phyloP scores from a whole-genome alignment of 2,329 filamentous ascomycete genomes.

The Piedraia hortae region DNA sequence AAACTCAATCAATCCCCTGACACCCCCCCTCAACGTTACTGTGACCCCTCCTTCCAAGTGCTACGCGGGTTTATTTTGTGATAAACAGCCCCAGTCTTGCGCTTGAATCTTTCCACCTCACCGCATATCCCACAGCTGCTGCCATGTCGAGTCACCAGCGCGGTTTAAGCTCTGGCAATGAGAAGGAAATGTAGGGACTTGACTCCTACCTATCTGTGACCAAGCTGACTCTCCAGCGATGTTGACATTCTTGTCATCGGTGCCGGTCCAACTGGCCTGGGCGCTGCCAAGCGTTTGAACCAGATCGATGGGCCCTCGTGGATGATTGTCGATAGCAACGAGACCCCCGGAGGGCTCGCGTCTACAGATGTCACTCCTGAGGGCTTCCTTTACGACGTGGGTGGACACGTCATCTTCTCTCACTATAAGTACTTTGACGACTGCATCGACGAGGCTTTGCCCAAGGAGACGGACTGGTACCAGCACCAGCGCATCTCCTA shows the following conservation, averaged over 20 bases:
- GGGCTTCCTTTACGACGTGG: conserved; percentile 96
- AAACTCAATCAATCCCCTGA: too few relatives aligned
- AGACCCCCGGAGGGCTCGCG: conserved; percentile 82
- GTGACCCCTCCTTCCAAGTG: too few relatives aligned
- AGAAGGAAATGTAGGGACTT: conserved; percentile 10
- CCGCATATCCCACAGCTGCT: too few relatives aligned
- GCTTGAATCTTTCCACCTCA: too few relatives aligned
- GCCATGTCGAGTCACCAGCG: conserved; percentile 6
- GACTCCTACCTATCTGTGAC: too few relatives aligned
- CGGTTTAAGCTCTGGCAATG: conserved; percentile 11
- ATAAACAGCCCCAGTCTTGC: too few relatives aligned
- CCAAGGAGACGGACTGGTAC: conserved; percentile 86
- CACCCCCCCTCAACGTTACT: too few relatives aligned
- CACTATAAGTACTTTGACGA: conserved; percentile 99
- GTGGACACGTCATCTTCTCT: conserved; percentile 94
- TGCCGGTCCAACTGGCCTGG: conserved; percentile 86
- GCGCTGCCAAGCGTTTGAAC: conserved; percentile 90
- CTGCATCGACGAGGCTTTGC: conserved; percentile 87
- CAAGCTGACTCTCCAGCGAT: conserved; percentile 27
- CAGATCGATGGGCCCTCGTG: conserved; percentile 84
- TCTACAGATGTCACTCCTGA: conserved; percentile 86
- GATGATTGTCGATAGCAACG: conserved; percentile 80
- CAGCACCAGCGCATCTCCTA: conserved; percentile 97
- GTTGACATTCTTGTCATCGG: conserved; percentile 96
- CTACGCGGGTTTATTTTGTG: too few relatives aligned